Conservation (phyloP, 2,329 filamentous ascomycete genomes). For the Apiospora aurea region DNA sequence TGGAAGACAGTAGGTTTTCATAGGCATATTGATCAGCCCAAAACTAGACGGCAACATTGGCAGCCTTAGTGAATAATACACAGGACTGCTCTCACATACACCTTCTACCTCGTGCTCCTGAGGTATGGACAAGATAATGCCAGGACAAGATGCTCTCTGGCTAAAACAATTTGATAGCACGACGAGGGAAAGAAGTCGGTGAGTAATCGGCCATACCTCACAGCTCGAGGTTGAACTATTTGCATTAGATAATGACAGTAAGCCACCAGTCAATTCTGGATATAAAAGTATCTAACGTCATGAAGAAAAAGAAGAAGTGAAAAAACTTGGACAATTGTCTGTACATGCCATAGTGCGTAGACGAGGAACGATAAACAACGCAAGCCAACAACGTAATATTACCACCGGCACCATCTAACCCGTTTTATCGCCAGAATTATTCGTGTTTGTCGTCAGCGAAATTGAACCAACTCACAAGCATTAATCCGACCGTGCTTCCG, state of each 20-base stretch:
- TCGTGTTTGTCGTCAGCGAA: neutral
- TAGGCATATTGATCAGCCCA: neutral
- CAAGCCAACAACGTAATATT: neutral
- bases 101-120: no score
- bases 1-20: conserved; percentile 6
- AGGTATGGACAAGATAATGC: no score
- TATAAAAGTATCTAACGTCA: neutral
- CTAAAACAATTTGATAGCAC: neutral
- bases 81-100: neutral
- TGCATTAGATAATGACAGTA: neutral
- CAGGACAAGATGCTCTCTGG: neutral
- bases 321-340: neutral
- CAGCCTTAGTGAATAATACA: neutral
- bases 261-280: neutral
- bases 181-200: neutral
- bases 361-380: neutral
- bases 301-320: neutral
- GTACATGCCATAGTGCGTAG: neutral
- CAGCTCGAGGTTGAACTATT: neutral
- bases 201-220: neutral
- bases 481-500: neutral
- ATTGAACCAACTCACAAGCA: neutral
- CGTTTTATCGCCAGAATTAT: neutral
- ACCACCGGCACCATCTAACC: neutral
- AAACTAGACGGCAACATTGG: neutral